Evolutionary conservation across 805 yeast genomes (phyloP).

Genomic region (Kodamaea kakaduensis): DNA sequence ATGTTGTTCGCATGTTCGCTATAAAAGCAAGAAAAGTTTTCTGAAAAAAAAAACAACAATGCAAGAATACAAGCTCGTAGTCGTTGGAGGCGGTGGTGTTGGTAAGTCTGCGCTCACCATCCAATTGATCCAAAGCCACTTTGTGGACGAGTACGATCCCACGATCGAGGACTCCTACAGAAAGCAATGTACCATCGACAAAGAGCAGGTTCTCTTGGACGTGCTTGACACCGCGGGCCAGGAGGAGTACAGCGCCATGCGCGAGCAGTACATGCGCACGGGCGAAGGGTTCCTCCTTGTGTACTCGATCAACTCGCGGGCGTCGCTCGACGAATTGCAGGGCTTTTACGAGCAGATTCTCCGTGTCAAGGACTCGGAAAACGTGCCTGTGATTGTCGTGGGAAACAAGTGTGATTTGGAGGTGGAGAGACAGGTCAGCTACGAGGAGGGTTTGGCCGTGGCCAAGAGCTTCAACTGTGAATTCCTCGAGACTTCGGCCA

Average conservation of each 20-base stretch:
- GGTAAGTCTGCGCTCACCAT: constrained; percentile 97
- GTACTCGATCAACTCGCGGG: constrained; percentile 80
- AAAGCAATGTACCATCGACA: constrained; percentile 81
- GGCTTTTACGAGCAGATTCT: constrained; percentile 74
- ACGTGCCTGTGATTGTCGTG: constrained; percentile 74
- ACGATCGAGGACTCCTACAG: constrained; percentile 92
- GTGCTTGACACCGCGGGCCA: constrained; percentile 98
- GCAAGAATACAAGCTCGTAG: constrained; percentile 87
- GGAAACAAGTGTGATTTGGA: constrained; percentile 79
- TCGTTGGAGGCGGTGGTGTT: constrained; percentile 98
- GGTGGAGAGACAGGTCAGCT: constrained; percentile 68
- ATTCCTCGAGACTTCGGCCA: constrained; percentile 91
- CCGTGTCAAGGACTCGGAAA: constrained; percentile 69
- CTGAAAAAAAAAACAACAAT: constrained; percentile 20
- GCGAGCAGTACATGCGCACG: constrained; percentile 91
- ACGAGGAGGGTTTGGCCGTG: constrained; percentile 56
- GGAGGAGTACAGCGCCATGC: constrained; percentile 85
- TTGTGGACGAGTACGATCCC: constrained; percentile 97
- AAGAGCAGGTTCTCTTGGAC: constrained; percentile 59
- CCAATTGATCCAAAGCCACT: constrained; percentile 89
- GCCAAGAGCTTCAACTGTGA: constrained; percentile 66
- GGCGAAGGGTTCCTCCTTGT: constrained; percentile 93
- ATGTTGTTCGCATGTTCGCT: too few relatives aligned
- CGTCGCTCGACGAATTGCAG: constrained; percentile 79
- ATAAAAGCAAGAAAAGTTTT: constrained; percentile 2